Evolutionary conservation across 441 rosid species (phyloP), one percentile per base, ranked within the genome.

Genomic region (Arabidopsis lyrata): DNA sequence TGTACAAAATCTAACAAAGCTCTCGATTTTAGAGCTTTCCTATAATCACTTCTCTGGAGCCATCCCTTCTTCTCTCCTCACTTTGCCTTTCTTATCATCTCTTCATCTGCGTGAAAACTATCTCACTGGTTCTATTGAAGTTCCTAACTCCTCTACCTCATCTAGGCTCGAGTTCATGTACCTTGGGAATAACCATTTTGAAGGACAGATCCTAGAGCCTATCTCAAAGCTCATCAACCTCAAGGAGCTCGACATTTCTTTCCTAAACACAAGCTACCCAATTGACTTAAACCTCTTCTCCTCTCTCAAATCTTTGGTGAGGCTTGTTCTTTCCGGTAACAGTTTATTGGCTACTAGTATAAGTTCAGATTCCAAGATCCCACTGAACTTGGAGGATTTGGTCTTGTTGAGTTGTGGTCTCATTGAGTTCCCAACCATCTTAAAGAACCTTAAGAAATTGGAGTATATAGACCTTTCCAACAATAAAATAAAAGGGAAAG

Each of bases 281-380:
- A 0, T 2, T 78, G 14, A 44, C 86, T 89, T 29, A 27, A 53
- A n/a, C 14, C 22, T 32, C 24, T 63, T 3, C 86, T 4, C 68
- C 71, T 16, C 68, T 89, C 78, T 87, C 34, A 48, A 66, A 38
- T 18, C 64, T 36, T 48, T 66, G 73, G 38, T 39, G 45, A 2
- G 24, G 4, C 54, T 74, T 58, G 10, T 48, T 20, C 6, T 74
- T 15, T 66, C 78, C 8, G 15, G 8, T 8, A 74, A 74, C 5
- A 74, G 14, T 36, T 3, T 74, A 65, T 36, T 36, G 24, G 20
- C 57, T 39, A 11, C 49, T 6, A 74, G 78, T 73, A 27, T 73
- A 64, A 54, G 27, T 22, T 54, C 65, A 5, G 52, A 68, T 47
- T 55, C 70, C 15, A 6, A 35, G 31, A 24, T 64, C 42, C 42